These are phyloP conservation scores for Anthracocystis panici-leucophaei DNA, from an alignment of 1,284 basidiomycete species.

Conservation along the genomic window DNA sequence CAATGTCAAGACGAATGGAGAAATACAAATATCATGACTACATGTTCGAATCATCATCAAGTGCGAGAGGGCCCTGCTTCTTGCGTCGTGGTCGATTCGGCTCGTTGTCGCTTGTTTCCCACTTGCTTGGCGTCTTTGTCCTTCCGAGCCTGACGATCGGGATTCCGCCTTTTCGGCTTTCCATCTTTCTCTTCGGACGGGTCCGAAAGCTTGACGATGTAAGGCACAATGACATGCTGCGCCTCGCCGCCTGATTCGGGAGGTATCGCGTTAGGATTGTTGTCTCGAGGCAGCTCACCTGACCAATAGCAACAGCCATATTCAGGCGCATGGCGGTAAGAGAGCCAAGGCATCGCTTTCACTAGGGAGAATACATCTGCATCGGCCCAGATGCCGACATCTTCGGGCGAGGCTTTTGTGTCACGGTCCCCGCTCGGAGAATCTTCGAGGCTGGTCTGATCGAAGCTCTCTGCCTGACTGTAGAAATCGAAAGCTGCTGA, in stretches of 20 bases:
- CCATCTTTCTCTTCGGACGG: neutral
- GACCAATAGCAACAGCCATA: neutral
- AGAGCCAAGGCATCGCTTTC: neutral
- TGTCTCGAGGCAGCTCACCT: neutral
- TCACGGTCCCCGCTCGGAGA: no score
- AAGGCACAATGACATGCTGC: neutral
- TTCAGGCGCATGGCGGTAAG: neutral
- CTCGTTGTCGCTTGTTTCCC: neutral
- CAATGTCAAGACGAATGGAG: no score
- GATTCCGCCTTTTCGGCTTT: neutral
- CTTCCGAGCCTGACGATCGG: neutral
- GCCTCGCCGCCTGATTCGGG: neutral
- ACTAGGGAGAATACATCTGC: slow-evolving; percentile 7
- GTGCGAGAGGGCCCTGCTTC: neutral
- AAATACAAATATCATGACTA: neutral
- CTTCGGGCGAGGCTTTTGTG: neutral
- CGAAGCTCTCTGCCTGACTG: neutral
- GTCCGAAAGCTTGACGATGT: neutral
- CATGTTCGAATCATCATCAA: neutral
- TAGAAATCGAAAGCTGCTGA: neutral
- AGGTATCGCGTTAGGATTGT: neutral
- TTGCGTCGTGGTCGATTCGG: no score
- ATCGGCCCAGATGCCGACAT: slow-evolving; percentile 8
- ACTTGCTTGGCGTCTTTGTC: neutral
- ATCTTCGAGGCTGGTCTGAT: neutral